Conservation (phyloP, 306 rosid species). For the Comarum palustre region DNA sequence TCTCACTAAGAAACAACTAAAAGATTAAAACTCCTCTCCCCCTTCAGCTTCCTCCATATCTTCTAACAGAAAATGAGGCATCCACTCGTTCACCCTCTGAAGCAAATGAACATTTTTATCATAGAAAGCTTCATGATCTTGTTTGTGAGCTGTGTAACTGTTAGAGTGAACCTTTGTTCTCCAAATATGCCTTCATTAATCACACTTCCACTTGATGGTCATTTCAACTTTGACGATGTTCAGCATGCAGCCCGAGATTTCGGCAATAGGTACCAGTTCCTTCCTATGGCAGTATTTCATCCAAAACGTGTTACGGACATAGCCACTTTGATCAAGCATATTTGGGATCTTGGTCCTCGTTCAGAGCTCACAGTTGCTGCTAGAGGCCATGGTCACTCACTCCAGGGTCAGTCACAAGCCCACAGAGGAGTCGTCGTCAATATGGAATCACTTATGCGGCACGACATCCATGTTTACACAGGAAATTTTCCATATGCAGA, state of each 20-base stretch:
- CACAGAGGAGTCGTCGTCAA: slow-evolving; percentile 73
- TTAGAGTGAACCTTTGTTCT: slow-evolving; percentile 46
- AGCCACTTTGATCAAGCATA: slow-evolving; percentile 55
- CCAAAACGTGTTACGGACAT: slow-evolving; percentile 81
- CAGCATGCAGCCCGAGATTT: slow-evolving; percentile 73
- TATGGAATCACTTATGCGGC: slow-evolving; percentile 69
- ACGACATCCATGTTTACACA: slow-evolving; percentile 48
- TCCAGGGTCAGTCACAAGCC: slow-evolving; percentile 85
- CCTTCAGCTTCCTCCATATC: slow-evolving; percentile 41
- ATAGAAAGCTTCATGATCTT: slow-evolving; percentile 51
- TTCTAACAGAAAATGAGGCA: slow-evolving; percentile 37
- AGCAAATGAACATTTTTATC: slow-evolving; percentile 41
- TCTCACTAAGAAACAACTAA: slow-evolving; percentile 28
- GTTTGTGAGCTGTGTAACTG: slow-evolving; percentile 45
- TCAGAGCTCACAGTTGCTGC: slow-evolving; percentile 84
- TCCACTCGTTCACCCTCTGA: slow-evolving; percentile 37
- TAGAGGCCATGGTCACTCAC: slow-evolving; percentile 97
- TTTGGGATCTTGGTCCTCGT: slow-evolving; percentile 72
- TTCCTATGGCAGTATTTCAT: slow-evolving; percentile 67
- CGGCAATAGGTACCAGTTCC: slow-evolving; percentile 66
- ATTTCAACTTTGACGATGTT: slow-evolving; percentile 55
- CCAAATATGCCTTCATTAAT: slow-evolving; percentile 48
- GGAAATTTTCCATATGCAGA: slow-evolving; percentile 58
- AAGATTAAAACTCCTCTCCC: slow-evolving; percentile 32
- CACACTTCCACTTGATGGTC: slow-evolving; percentile 62